Evolutionary conservation across 176 grass and related monocot genomes (phyloP), one percentile per base, ranked within the genome.

Genomic region (Coix lacrymajobi): DNA sequence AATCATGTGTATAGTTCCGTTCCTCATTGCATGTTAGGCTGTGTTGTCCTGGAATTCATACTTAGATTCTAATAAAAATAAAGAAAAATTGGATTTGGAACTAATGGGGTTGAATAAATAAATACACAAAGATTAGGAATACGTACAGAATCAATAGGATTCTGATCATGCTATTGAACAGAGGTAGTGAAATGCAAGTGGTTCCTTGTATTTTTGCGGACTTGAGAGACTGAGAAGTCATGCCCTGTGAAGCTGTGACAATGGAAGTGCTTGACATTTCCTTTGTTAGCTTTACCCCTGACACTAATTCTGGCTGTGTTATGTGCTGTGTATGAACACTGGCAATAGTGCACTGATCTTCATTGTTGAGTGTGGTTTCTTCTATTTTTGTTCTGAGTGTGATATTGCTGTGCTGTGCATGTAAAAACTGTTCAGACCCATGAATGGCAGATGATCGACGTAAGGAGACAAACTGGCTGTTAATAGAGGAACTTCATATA

Each of bases 331-430:
- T 45, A 7, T 29, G 51, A 41, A 7, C 28, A 73, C 28, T 82
- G 28, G 49, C 33, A 22, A 22, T 73, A 73, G 30, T 73, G 28
- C 71, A 48, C 4, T 49, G 45, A 73, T 73, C 17, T 73, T 32
- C 14, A 73, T 33, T 81, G 24, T 33, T n/a, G 15, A 61, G 17
- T 41, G 70, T 72, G 17, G 20, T 79, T 37, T 85, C 29, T 29
- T 84, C 26, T 86, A 58, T 80, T 13, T 79, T 26, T n/a, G 54
- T 43, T 80, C 38, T 25, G 2, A 54, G 48, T 76, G 38, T 70
- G 22, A 69, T 36, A 80, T 71, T 76, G 17, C 71, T 44, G 24
- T 75, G 49, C n/a, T 66, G 5, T 37, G 2, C 33, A 37, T 52
- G 66, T 58, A 58, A n/a, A 25, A 58, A 11, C 4, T 26, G 24